Base-by-base conservation (phyloP, 331 rosid genomes). In the Ulmus americana region DNA sequence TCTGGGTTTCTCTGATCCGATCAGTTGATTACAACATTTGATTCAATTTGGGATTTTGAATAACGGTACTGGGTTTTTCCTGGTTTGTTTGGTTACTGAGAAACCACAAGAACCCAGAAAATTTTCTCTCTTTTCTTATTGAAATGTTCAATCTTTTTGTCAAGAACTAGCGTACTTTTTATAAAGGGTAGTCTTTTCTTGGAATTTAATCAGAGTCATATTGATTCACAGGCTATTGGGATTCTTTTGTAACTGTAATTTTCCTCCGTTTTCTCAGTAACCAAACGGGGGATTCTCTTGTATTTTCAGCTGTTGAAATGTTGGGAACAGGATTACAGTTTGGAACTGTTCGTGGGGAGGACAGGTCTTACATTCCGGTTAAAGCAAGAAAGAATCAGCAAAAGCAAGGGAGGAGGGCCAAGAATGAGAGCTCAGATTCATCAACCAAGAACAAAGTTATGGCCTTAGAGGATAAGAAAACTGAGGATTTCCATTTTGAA, bases 301-400 rank as follows among this genome's bases (percentile, higher is more conserved):
- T 44, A 10, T 8, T 64, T 35, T 42, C 59, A 53, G 76, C 65
- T 22, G 66, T 10, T 55, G 70, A 76, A 76, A 88, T 88, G 95
- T 58, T 80, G 51, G 86, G 92, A 12, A 72, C 80, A 48, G 55
- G 85, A 6, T 45, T 72, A 52, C 92, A 80, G 70, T 75, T 70
- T 59, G 83, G 86, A 45, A 68, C 68, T 73, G 69, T 67, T 67
- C 76, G 86, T 3, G 82, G 85, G 18, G 92, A 88, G 16, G 90
- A 81, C 76, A 75, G 79, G 75, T 81, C 71, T 76, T 76, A 71
- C 65, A 69, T 76, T 68, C 90, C 95, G 0, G 86, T 77, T 70
- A 88, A 83, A 74, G 82, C 83, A 46, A 81, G 85, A 67, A 85
- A 74, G 75, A 81, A 58, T 47, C 84, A 74, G 63, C 82, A 83